A percentile compares a stretch with the other conserved stretches of the same genome.
Conservation (phyloP, 257 asterid species). For the Nyctanthes arbortristis region DNA sequence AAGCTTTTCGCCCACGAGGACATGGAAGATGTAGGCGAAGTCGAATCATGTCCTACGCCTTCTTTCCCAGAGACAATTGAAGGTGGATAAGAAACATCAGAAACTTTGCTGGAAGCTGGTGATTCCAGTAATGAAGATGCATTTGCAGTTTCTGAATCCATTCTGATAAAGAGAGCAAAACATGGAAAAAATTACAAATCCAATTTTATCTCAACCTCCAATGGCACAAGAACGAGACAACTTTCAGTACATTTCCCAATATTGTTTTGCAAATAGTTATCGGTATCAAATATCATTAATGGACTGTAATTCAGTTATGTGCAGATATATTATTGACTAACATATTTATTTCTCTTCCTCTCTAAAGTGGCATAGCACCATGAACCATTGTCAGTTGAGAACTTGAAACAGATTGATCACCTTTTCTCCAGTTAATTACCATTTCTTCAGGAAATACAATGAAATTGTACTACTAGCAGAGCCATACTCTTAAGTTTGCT, state of each 20-base stretch:
- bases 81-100: constrained; percentile 45
- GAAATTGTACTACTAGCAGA: background rate
- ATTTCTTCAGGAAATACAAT: background rate
- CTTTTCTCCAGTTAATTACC: background rate
- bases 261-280: constrained; percentile 10
- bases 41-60: constrained; percentile 38
- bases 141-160: constrained; percentile 64
- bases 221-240: constrained; percentile 3
- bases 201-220: constrained; percentile 18
- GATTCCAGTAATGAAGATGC: constrained; percentile 31
- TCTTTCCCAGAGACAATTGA: constrained; percentile 38
- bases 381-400: background rate
- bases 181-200: constrained; percentile 10
- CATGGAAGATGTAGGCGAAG: constrained; percentile 61
- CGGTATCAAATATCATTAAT: constrained; percentile 19
- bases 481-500: background rate
- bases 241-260: constrained; percentile 10
- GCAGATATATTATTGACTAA: constrained; percentile 14
- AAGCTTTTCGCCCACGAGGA: constrained; percentile 71
- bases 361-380: background rate
- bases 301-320: constrained; percentile 4
- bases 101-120: constrained; percentile 32
- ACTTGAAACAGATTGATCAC: constrained; percentile 1
- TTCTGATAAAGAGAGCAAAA: constrained; percentile 35
- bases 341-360: background rate